Conservation (phyloP, 371 early-diverging fungal genomes). For the Mucor lusitanicus region DNA sequence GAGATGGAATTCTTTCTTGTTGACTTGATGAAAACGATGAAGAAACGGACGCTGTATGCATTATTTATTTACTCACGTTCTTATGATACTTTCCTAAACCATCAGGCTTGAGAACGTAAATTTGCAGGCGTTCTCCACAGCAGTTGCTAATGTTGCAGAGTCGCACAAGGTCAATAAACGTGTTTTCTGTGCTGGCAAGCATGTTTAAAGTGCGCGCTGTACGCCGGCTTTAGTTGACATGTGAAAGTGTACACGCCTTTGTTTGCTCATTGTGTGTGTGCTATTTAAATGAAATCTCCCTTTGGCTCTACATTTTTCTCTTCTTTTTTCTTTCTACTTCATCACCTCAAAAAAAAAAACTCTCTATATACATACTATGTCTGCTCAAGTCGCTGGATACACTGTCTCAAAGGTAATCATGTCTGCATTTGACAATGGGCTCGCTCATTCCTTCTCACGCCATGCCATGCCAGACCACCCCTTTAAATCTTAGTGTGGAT, state of each 20-base stretch:
- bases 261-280: not conserved
- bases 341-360: not conserved
- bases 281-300: not conserved
- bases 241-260: constrained; percentile 3
- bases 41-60: not conserved
- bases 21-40: not conserved
- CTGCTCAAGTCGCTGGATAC: constrained; percentile 30
- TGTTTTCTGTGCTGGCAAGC: not conserved
- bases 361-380: not conserved
- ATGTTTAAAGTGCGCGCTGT: not conserved
- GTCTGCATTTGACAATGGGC: not conserved
- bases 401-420: constrained; percentile 22
- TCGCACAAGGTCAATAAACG: not conserved
- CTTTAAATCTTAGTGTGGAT: constrained; percentile 30
- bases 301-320: not conserved
- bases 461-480: constrained; percentile 19
- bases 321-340: not conserved
- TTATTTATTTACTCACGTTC: not conserved
- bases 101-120: not conserved
- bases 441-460: not conserved
- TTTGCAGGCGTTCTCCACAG: not conserved
- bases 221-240: not conserved
- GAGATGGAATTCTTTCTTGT: not conserved
- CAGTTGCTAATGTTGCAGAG: not conserved
- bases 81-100: constrained; percentile 1